These are phyloP conservation scores for Nakaseomyces sp. DNA, from an alignment of 1,139 yeast genomes.

Conservation along the genomic window DNA sequence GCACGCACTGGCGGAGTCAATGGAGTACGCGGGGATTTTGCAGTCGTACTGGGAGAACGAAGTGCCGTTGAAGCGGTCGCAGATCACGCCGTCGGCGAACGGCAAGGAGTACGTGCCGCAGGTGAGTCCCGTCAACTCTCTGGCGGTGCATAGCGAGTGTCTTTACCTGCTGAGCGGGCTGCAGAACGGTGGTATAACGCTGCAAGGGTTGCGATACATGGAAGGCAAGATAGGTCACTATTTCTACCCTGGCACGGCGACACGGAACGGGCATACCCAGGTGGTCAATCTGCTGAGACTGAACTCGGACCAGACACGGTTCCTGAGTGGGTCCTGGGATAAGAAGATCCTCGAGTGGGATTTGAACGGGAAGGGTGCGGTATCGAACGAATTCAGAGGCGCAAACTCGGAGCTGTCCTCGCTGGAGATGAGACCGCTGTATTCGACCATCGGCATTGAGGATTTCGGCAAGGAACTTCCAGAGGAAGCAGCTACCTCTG, in stretches of 20 bases:
- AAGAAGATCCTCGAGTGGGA: constrained; percentile 79
- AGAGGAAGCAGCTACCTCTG: constrained; percentile 17
- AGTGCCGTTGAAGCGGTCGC: constrained; percentile 54
- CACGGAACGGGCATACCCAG: constrained; percentile 47
- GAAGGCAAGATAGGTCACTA: constrained; percentile 81
- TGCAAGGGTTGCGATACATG: constrained; percentile 72
- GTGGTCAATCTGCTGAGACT: constrained; percentile 67
- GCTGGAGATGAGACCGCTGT: constrained; percentile 69
- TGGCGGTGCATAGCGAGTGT: constrained; percentile 77
- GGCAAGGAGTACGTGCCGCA: constrained; percentile 53
- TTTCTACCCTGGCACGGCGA: constrained; percentile 33
- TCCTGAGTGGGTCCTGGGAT: constrained; percentile 91
- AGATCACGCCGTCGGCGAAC: constrained; percentile 32
- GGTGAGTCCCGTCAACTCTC: constrained; percentile 76
- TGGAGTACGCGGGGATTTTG: constrained; percentile 75
- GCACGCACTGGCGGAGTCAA: constrained; percentile 80
- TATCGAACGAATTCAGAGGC: constrained; percentile 38
- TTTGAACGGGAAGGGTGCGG: constrained; percentile 54
- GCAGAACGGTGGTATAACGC: constrained; percentile 73
- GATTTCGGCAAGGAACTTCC: constrained; percentile 1
- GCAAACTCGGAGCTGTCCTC: constrained; percentile 74
- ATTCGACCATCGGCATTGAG: constrained; percentile 38
- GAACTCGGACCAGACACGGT: constrained; percentile 42
- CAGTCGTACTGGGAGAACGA: constrained; percentile 94
- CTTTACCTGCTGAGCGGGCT: constrained; percentile 82